Conservation (phyloP, 2,329 filamentous ascomycete species). For the Trichoderma sp. region DNA sequence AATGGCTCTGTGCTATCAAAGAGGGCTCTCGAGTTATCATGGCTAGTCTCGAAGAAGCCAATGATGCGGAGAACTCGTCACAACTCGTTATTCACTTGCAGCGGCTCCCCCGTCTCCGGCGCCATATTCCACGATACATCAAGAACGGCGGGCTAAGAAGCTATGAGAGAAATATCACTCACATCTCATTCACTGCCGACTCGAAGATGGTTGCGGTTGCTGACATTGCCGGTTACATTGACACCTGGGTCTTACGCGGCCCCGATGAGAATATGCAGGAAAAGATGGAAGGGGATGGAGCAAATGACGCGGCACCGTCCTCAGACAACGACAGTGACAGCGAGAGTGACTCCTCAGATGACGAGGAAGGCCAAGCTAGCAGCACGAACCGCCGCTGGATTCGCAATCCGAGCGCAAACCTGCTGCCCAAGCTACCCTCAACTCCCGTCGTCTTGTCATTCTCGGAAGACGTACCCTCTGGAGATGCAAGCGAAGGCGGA, state of each 20-base stretch:
- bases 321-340: constrained; percentile 34
- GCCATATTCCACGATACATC: constrained; percentile 52
- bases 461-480: constrained; percentile 46
- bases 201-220: constrained; percentile 74
- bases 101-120: constrained; percentile 51
- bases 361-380: constrained; percentile 44
- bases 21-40: constrained; percentile 58
- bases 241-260: constrained; percentile 74
- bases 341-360: constrained; percentile 42
- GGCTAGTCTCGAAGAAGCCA: constrained; percentile 29
- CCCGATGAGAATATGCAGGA: constrained; percentile 31
- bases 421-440: constrained; percentile 66
- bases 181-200: constrained; percentile 75
- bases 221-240: constrained; percentile 80
- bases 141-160: constrained; percentile 65
- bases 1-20: constrained; percentile 66
- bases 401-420: constrained; percentile 65
- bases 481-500: constrained; percentile 25
- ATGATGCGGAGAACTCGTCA: constrained; percentile 20
- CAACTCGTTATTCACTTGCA: constrained; percentile 38
- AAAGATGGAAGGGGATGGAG: constrained; percentile 32
- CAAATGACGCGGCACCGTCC: constrained; percentile 35
- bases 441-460: constrained; percentile 69
- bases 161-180: constrained; percentile 74
- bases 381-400: constrained; percentile 60